phyloP scores from a whole-genome alignment of 2,329 filamentous ascomycete species.

The Aspergillus novoparasiticus region DNA sequence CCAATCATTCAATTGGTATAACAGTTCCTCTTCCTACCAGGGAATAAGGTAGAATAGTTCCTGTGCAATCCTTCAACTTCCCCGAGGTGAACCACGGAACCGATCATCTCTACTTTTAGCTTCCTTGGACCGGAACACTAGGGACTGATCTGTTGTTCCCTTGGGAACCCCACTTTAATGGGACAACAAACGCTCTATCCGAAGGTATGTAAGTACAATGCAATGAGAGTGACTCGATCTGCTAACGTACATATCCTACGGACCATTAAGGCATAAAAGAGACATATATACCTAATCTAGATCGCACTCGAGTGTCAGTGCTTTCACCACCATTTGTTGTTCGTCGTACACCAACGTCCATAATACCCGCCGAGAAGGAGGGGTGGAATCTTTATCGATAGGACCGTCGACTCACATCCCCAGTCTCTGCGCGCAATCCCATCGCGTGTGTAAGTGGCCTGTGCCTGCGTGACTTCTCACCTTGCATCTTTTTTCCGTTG shows the following conservation, averaged over 20 bases:
- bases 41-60: not conserved
- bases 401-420: slow-evolving; percentile 21
- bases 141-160: not conserved
- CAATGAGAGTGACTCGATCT: not conserved
- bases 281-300: slow-evolving; percentile 2
- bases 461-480: slow-evolving; percentile 31
- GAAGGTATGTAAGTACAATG: not conserved
- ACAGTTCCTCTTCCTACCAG: not conserved
- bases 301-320: slow-evolving; percentile 4
- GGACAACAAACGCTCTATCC: slow-evolving; percentile 20
- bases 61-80: not conserved
- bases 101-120: slow-evolving; percentile 13
- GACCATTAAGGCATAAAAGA: slow-evolving; percentile 1
- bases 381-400: slow-evolving; percentile 36
- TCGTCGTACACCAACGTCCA: not conserved
- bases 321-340: slow-evolving; percentile 2
- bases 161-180: slow-evolving; percentile 17
- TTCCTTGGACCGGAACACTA: slow-evolving; percentile 5
- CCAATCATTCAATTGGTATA: not conserved
- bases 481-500: slow-evolving; percentile 10
- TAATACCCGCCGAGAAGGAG: slow-evolving; percentile 23
- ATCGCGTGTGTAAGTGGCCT: slow-evolving; percentile 24
- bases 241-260: slow-evolving; percentile 1
- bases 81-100: slow-evolving; percentile 20
- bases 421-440: slow-evolving; percentile 8